Conservation (phyloP, 1,284 basidiomycete species). For the Cryptococcus sp. region DNA sequence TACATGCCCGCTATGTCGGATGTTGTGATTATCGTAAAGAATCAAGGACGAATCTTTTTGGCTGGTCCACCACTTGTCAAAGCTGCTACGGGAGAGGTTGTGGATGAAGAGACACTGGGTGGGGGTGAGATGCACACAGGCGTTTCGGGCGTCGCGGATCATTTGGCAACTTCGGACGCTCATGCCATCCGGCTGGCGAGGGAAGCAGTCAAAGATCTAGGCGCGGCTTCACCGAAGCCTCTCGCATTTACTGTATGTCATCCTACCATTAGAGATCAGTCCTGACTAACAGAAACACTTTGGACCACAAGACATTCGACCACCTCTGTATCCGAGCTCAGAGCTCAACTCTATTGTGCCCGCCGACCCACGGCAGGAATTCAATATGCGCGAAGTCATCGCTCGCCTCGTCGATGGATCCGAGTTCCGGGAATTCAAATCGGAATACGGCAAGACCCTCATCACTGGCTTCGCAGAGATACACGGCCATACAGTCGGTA, state of each 20-base stretch:
- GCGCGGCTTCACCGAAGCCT: conserved; percentile 34
- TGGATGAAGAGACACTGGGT: conserved; percentile 80
- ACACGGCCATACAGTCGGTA: conserved; percentile 78
- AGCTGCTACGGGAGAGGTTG: conserved; percentile 88
- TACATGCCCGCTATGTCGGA: conserved; percentile 97
- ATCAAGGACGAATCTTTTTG: conserved; percentile 92
- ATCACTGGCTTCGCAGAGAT: conserved; percentile 89
- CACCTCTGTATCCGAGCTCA: conserved; percentile 70
- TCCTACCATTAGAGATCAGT: background rate
- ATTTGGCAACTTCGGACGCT: conserved; percentile 80
- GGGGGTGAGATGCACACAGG: conserved; percentile 89
- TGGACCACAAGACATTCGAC: conserved; percentile 4
- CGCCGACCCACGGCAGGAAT: conserved; percentile 76
- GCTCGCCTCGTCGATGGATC: conserved; percentile 87
- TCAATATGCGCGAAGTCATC: conserved; percentile 92
- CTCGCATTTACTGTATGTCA: background rate
- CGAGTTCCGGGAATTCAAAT: conserved; percentile 91
- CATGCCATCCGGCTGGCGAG: conserved; percentile 83
- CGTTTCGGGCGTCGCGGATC: conserved; percentile 90
- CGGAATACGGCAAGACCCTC: conserved; percentile 84
- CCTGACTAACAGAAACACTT: background rate
- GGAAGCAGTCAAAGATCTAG: conserved; percentile 74
- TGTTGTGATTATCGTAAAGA: conserved; percentile 85
- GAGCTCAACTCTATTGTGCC: conserved; percentile 90
- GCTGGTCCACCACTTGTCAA: conserved; percentile 93